Base-by-base conservation (phyloP, 257 asterid genomes). In the Asclepias syriaca region DNA sequence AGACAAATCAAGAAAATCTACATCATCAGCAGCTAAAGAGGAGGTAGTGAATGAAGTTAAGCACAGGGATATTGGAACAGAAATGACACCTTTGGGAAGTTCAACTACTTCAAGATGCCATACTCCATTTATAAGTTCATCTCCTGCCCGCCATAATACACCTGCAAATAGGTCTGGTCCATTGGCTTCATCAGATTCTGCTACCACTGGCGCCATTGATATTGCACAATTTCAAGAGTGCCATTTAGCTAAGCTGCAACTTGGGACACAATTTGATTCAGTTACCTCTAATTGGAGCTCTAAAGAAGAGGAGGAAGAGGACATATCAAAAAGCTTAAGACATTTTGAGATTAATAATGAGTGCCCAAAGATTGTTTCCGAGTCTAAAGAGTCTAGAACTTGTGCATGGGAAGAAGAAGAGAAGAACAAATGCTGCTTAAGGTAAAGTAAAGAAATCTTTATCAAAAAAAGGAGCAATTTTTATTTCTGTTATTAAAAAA, bases 231-330 rank as follows among this genome's bases (percentile, higher is more conserved):
- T 93, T 74, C 90, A 90, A 71, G 96, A 87, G n/a, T 81, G 87
- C 74, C 96, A 93, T 79, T 78, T 93, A 18, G 96, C 95, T n/a
- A 90, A 93, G 81, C 77, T 93, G 40, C 85, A 81, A 24, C 66
- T 77, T 3, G 97, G 87, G 79, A 68, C 81, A 8, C 89, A 83
- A 60, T 89, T 78, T 8, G 91, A 86, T 71, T 82, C 92, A 1
- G 82, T 80, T 18, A 73, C 85, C 1, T 77, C 93, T 10, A 91
- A 88, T 60, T 95, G 99, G 99, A 92, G 98, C 78, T 87, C 97
- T 6, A 85, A 96, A 68, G 98, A 92, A 40, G 99, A 92, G 85
- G 98, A 95, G 69, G 99, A 95, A 72, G 99, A 95, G 84, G 99
- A 95, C 2, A 84, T 95, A 34, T 95, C 99, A 0, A 95, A 95